Evolutionary conservation across 2,329 filamentous ascomycete species (phyloP).

Genomic region (Xylaria multiplex): DNA sequence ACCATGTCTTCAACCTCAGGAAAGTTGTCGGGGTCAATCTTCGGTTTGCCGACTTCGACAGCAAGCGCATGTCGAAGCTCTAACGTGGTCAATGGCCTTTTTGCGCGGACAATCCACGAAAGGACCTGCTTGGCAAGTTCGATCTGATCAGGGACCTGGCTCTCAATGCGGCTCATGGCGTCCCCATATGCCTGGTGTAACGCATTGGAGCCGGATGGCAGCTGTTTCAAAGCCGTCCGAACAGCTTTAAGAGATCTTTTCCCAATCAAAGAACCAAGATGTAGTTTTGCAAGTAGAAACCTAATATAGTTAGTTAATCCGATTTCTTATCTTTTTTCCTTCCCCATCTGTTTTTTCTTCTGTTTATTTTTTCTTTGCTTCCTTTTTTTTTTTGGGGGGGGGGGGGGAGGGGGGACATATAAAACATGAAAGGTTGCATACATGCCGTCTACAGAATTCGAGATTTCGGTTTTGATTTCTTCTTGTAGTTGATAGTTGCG

Average conservation of each 20-base stretch:
- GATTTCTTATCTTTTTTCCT: too few species aligned
- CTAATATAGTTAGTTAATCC: slow-evolving; percentile 39
- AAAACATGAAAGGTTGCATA: too few species aligned
- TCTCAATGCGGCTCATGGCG: slow-evolving; percentile 55
- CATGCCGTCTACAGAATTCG: slow-evolving; percentile 48
- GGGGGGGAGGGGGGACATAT: too few species aligned
- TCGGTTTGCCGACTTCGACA: slow-evolving; percentile 43
- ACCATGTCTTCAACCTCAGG: slow-evolving; percentile 49
- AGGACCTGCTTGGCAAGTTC: slow-evolving; percentile 53
- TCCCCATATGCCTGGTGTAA: slow-evolving; percentile 55
- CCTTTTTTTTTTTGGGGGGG: too few species aligned
- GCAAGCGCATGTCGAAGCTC: slow-evolving; percentile 58
- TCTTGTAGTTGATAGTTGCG: slow-evolving; percentile 38
- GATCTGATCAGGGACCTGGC: slow-evolving; percentile 47
- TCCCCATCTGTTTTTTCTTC: too few species aligned
- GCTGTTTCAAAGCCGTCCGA: slow-evolving; percentile 43
- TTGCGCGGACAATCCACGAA: slow-evolving; percentile 54
- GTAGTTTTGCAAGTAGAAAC: slow-evolving; percentile 54
- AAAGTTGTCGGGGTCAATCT: slow-evolving; percentile 51
- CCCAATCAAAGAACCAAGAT: slow-evolving; percentile 49
- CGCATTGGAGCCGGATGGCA: slow-evolving; percentile 47
- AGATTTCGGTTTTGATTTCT: slow-evolving; percentile 42
- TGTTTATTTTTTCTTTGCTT: too few species aligned
- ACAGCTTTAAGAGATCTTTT: slow-evolving; percentile 50
- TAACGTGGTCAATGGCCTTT: slow-evolving; percentile 45